These are phyloP conservation scores for Penicillium digitatum DNA, from an alignment of 2,329 filamentous ascomycete species.

Conservation along the genomic window DNA sequence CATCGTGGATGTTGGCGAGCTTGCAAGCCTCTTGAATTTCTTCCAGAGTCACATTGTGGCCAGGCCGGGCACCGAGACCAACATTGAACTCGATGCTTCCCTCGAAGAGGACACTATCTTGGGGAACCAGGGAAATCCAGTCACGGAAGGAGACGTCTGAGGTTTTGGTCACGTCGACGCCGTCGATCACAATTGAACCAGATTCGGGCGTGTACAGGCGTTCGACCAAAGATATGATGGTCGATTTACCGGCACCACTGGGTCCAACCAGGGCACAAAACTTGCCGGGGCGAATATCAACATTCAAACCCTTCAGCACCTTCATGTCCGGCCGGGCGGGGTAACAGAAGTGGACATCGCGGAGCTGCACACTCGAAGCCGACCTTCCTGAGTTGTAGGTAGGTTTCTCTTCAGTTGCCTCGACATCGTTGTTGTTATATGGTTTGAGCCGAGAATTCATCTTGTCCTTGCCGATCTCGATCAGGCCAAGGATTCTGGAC, in stretches of 20 bases:
- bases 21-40: conserved; percentile 65
- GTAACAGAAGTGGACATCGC: conserved; percentile 62
- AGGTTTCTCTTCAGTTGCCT: conserved; percentile 20
- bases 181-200: conserved; percentile 53
- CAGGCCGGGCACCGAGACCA: conserved; percentile 48
- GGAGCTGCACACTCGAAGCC: conserved; percentile 51
- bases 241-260: conserved; percentile 65
- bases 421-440: conserved; percentile 18
- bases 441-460: conserved; percentile 20
- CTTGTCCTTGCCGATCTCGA: conserved; percentile 36
- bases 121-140: conserved; percentile 46
- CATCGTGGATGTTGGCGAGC: conserved; percentile 67
- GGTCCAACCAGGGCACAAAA: conserved; percentile 60
- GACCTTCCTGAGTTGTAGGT: conserved; percentile 20
- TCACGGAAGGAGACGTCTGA: conserved; percentile 41
- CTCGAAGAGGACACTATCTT: conserved; percentile 48
- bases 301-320: conserved; percentile 55
- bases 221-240: conserved; percentile 56
- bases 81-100: conserved; percentile 49
- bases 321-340: conserved; percentile 59
- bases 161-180: conserved; percentile 44
- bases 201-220: conserved; percentile 52
- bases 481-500: conserved; percentile 51
- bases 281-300: conserved; percentile 48
- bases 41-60: conserved; percentile 52